Base-by-base conservation (phyloP, 345 rosid species). In the Aquilaria sinensis region DNA sequence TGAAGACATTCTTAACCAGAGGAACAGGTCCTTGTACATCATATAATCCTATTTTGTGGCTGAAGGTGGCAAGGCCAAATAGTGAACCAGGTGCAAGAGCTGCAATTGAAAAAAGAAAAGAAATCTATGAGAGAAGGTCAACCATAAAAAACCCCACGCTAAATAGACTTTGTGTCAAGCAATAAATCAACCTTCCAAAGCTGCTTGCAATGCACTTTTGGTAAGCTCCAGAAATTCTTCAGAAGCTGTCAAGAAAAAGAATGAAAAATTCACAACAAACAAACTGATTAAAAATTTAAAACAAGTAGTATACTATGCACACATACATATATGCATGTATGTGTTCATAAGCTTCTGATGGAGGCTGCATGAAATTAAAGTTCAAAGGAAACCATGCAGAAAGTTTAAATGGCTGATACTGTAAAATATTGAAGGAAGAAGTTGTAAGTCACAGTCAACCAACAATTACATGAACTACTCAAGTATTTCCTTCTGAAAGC, bases 191-290 rank as follows among this genome's bases (percentile, higher is more conserved):
- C 97, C 97, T 94, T 94, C 97, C 66, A 94, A 78, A 58, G 95
- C 88, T 7, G 99, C 97, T 72, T 83, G 80, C 65, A 94, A 77
- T 34, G 99, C 91, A 78, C 96, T 90, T 73, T 89, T 94, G 2
- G 96, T 87, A 48, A 90, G 99, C 76, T 90, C 99, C 88, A 94
- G 79, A 82, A 94, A 94, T 51, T 94, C 99, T 70, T 90, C 96
- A 32, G 97, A 90, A 66, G 96, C 97, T 94, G 83, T 76, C 81
- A 54, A 60, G 5, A 61, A 50, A 60, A 46, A 9, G 6, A 15
- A 52, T 52, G 10, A 52, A 23, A 12, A 52, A 52, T 50, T 15
- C 54, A 56, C 46, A 60, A 10, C 23, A 55, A n/a, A 52, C 2
- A 37, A 37, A 37, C 43, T 37, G 43, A 23, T 23, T 23, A 23